A percentile compares a stretch with the other conserved stretches of the same genome.
These are phyloP conservation scores for Globisporangium acanthophoron DNA, from an alignment of 352 stramenopile species.

Conservation along the genomic window DNA sequence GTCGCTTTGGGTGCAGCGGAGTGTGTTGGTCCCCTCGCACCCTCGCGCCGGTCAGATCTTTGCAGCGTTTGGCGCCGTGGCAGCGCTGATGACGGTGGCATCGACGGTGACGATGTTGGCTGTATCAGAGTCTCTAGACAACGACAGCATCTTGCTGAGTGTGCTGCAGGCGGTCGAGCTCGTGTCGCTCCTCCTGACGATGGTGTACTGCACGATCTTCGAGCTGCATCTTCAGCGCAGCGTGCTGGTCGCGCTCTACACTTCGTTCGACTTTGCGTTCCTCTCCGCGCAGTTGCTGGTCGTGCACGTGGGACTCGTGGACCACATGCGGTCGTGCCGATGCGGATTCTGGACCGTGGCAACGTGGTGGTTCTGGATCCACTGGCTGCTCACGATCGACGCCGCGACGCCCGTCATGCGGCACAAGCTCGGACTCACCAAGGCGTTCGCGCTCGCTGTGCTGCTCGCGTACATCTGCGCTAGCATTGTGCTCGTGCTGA, in stretches of 20 bases:
- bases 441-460: slow-evolving; percentile 1
- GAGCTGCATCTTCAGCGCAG: slow-evolving; percentile 5
- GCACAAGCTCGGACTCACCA: slow-evolving; percentile 6
- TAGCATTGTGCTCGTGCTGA: background rate
- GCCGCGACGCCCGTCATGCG: slow-evolving; percentile 7
- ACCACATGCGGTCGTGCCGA: slow-evolving; percentile 10
- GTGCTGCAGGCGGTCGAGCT: background rate
- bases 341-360: background rate
- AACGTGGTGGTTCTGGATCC: slow-evolving; percentile 8
- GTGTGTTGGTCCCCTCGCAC: background rate
- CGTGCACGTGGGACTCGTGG: slow-evolving; percentile 4
- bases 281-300: slow-evolving; percentile 9
- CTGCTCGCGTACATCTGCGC: background rate
- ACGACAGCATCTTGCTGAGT: background rate
- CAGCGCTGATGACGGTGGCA: background rate
- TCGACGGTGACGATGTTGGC: background rate
- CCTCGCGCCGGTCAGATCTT: background rate
- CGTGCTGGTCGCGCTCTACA: slow-evolving; percentile 1
- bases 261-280: slow-evolving; percentile 14
- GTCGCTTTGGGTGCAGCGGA: background rate
- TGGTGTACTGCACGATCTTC: background rate
- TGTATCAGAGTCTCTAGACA: no score
- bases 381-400: slow-evolving; percentile 10
- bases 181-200: background rate
- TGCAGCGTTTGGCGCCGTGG: background rate